These are phyloP conservation scores for Colletotrichum sublineola DNA, from an alignment of 2,329 filamentous ascomycete species.

Conservation along the genomic window DNA sequence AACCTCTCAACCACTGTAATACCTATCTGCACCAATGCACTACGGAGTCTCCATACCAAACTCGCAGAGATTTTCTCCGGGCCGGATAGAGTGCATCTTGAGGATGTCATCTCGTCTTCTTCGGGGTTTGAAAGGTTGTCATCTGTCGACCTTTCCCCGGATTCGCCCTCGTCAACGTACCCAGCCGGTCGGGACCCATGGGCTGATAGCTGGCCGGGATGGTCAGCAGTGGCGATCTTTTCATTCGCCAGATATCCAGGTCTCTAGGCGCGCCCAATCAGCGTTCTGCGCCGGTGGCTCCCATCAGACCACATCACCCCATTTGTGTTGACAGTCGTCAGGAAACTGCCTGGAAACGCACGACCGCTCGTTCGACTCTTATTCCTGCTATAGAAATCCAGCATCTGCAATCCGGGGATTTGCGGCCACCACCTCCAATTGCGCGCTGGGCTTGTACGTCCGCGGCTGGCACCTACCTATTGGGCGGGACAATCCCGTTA, in stretches of 20 bases:
- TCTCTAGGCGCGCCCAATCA: conserved; percentile 34
- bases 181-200: conserved; percentile 34
- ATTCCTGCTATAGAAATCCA: background rate
- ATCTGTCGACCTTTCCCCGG: conserved; percentile 33
- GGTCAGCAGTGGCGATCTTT: conserved; percentile 34
- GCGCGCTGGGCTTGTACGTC: conserved; percentile 16
- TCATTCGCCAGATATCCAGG: conserved; percentile 40
- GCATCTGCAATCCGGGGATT: conserved; percentile 1
- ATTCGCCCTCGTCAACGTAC: conserved; percentile 24
- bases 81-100: background rate
- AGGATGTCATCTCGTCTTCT: conserved; percentile 13
- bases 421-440: background rate
- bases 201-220: conserved; percentile 37
- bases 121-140: conserved; percentile 19
- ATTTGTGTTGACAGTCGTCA: conserved; percentile 39
- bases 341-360: conserved; percentile 39
- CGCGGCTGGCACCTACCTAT: conserved; percentile 39
- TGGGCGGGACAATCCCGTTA: conserved; percentile 30
- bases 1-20: background rate
- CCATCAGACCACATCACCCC: conserved; percentile 44
- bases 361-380: conserved; percentile 26
- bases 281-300: conserved; percentile 23
- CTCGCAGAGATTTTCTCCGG: background rate
- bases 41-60: background rate
- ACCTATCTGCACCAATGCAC: conserved; percentile 5